Base-by-base conservation (phyloP, 1,284 basidiomycete genomes). In the Tilletia horrida region DNA sequence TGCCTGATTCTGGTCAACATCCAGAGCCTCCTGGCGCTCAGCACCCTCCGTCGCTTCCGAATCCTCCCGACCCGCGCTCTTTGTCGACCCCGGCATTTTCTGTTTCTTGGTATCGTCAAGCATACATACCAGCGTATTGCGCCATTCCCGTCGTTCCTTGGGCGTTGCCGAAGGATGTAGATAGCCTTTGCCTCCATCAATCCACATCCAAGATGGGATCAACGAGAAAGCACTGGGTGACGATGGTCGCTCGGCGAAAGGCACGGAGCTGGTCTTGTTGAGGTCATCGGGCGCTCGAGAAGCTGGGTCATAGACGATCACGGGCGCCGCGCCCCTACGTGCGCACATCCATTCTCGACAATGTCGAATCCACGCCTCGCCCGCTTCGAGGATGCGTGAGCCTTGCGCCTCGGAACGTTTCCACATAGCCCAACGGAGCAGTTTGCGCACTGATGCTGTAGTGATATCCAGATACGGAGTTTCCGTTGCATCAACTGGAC, bases 321-420 rank as follows among this genome's bases (percentile, higher is more conserved):
- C 29, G 14, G 55, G 55, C 27, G 35, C 31, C 27, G 35, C 35
- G 35, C n/a, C 14, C 31, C 14, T 18, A 3, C 11, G 31, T 35
- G 55, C 55, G 16, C 27, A 25, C 29, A 18, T 25, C 55, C 55
- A 59, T 27, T 59, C 55, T 2, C 55, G 55, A 25, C 27, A 59
- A 59, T 35, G 55, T 14, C 55, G 55, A n/a, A 59, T 59, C 55
- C 55, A 59, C 18, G 27, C 55, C 27, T 59, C 55, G 9, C 27
- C 55, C 55, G 55, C 27, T 31, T 40, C 27, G 27, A 59, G 27
- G 14, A 59, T 14, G 14, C 55, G 55, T 31, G 27, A 21, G 3
- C 27, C 31, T 16, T 40, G 18, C 29, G 27, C 14, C 35, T 59
- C 29, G 4, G 11, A 3, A 13, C 31, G 27, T 13, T 16, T n/a